A percentile compares a stretch with the other conserved stretches of the same genome.
These are phyloP conservation scores for Alnus rubra DNA, from an alignment of 306 rosid species.

Conservation along the genomic window DNA sequence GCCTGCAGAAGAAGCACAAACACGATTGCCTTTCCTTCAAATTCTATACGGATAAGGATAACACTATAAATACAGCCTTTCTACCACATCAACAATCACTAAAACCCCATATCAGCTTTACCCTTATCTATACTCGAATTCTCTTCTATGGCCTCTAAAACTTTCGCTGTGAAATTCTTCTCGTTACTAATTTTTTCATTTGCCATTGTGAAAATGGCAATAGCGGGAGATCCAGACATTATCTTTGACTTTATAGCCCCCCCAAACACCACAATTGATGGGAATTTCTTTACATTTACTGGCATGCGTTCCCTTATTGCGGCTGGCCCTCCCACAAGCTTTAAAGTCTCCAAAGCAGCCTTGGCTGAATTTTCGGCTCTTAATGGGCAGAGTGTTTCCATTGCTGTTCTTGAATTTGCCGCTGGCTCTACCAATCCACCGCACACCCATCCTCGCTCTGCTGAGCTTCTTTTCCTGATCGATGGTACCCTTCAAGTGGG, in stretches of 20 bases:
- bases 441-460: conserved; percentile 55
- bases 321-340: conserved; percentile 6
- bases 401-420: conserved; percentile 53
- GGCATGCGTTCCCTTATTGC: conserved; percentile 31
- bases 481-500: conserved; percentile 50
- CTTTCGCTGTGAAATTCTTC: conserved; percentile 18
- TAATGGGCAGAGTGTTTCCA: conserved; percentile 57
- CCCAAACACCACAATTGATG: conserved; percentile 9
- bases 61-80: neutral
- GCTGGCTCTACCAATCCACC: too few relatives aligned
- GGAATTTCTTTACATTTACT: conserved; percentile 50
- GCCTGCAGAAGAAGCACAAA: neutral
- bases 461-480: conserved; percentile 44
- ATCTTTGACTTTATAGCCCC: conserved; percentile 43
- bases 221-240: conserved; percentile 48
- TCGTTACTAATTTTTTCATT: conserved; percentile 25
- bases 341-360: conserved; percentile 42
- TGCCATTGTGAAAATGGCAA: conserved; percentile 25
- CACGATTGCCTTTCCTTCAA: too few relatives aligned
- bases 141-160: neutral
- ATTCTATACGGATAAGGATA: too few relatives aligned
- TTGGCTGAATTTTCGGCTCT: conserved; percentile 49
- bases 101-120: too few relatives aligned
- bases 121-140: neutral
- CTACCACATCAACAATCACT: neutral